These are phyloP conservation scores for Coprinellus aureogranulatus DNA, from an alignment of 768 basidiomycete species.

Conservation along the genomic window DNA sequence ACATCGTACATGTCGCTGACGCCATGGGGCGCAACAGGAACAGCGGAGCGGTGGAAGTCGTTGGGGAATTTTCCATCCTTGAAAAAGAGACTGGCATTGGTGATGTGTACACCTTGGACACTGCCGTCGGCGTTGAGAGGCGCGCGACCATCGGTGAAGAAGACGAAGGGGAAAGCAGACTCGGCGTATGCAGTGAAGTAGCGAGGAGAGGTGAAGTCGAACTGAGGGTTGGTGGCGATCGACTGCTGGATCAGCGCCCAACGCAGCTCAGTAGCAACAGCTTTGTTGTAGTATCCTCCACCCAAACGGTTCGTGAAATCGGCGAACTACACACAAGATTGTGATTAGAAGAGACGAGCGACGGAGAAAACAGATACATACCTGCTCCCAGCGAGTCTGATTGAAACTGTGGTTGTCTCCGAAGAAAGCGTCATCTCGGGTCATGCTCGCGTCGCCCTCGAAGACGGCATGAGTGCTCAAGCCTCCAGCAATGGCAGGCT, in stretches of 20 bases:
- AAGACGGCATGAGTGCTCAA: conserved; percentile 17
- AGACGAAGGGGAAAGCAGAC: conserved; percentile 12
- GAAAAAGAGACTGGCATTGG: conserved; percentile 16
- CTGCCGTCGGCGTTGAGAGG: conserved; percentile 3
- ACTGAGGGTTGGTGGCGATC: conserved; percentile 18
- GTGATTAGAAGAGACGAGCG: background rate
- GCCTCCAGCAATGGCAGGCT: conserved; percentile 19
- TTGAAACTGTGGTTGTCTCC: conserved; percentile 22
- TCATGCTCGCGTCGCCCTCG: conserved; percentile 9
- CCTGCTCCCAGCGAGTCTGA: conserved; percentile 19
- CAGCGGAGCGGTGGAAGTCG: conserved; percentile 12
- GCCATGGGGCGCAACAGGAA: conserved; percentile 6
- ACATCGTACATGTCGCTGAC: background rate
- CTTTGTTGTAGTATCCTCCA: conserved; percentile 18
- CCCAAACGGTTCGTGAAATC: conserved; percentile 15
- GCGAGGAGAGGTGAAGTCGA: conserved; percentile 13
- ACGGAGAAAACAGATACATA: background rate
- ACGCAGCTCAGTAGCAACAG: conserved; percentile 16
- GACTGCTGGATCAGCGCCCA: conserved; percentile 19
- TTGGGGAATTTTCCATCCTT: conserved; percentile 14
- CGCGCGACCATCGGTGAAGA: conserved; percentile 19
- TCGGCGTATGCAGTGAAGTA: conserved; percentile 16
- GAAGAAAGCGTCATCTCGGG: conserved; percentile 15
- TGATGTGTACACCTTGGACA: conserved; percentile 7
- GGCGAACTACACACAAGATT: conserved; percentile 8